These are phyloP conservation scores for Dendrobium nobile DNA, from an alignment of 106 monocot species.

Conservation along the genomic window DNA sequence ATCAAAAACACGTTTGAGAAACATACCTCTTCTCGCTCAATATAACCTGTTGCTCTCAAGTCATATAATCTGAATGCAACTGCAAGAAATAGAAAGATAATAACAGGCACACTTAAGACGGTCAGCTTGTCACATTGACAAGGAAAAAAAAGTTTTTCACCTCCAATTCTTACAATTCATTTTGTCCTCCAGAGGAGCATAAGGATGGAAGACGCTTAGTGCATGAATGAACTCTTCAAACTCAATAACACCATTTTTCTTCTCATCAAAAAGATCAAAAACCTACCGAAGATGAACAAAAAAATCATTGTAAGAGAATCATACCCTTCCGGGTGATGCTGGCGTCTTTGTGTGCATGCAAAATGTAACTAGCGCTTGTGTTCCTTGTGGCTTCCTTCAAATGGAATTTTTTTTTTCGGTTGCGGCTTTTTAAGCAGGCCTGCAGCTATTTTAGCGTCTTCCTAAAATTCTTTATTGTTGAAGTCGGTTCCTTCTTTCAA, in stretches of 20 bases:
- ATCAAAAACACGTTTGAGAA: neutral
- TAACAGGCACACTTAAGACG: neutral
- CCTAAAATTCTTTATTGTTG: too few species aligned
- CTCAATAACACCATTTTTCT: slow-evolving; percentile 71
- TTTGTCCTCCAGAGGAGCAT: slow-evolving; percentile 56
- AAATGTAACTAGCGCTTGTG: too few species aligned
- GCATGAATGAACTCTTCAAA: slow-evolving; percentile 73
- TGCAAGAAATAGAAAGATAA: slow-evolving; percentile 25
- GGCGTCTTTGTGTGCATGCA: too few species aligned
- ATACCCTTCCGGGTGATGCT: neutral
- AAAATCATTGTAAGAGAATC: neutral
- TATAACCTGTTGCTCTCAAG: slow-evolving; percentile 77
- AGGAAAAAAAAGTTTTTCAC: neutral
- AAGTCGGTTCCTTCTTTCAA: too few species aligned
- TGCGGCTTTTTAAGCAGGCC: too few species aligned
- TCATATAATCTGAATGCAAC: slow-evolving; percentile 90
- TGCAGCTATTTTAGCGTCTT: too few species aligned
- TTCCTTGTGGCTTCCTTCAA: too few species aligned
- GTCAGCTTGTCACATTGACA: neutral
- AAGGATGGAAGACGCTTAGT: slow-evolving; percentile 60
- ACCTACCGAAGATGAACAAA: slow-evolving; percentile 22
- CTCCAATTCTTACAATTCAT: slow-evolving; percentile 45
- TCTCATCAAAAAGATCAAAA: slow-evolving; percentile 69
- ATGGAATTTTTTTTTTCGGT: too few species aligned
- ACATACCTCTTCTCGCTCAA: slow-evolving; percentile 85